These are phyloP conservation scores for Typha latifolia DNA, from an alignment of 176 grass and related monocot genomes.

Conservation along the genomic window DNA sequence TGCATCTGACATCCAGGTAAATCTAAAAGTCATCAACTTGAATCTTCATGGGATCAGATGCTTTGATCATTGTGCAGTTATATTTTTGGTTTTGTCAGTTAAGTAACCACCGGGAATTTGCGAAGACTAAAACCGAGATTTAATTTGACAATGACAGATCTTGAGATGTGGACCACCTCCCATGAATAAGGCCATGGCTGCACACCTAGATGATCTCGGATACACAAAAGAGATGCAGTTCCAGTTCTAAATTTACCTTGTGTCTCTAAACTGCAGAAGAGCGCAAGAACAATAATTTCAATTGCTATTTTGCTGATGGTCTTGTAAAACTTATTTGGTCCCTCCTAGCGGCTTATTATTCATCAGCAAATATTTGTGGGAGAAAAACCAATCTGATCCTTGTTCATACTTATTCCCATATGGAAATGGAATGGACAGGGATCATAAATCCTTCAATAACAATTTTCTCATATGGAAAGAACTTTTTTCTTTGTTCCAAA, in stretches of 20 bases:
- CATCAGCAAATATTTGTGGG: too few species aligned
- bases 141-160: conserved; percentile 36
- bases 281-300: background rate
- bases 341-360: too few species aligned
- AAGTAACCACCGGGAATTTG: background rate
- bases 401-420: too few species aligned
- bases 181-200: conserved; percentile 97
- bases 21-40: background rate
- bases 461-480: too few species aligned
- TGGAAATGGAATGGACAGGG: too few species aligned
- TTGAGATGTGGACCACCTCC: conserved; percentile 93
- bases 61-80: background rate
- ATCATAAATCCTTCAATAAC: too few species aligned
- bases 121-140: conserved; percentile 1
- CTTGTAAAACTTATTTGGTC: background rate
- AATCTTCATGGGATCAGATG: background rate
- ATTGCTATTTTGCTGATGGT: background rate
- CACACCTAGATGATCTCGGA: conserved; percentile 63
- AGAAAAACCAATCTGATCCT: too few species aligned
- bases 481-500: too few species aligned
- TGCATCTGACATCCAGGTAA: conserved; percentile 72
- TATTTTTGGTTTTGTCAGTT: background rate
- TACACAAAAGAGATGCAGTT: conserved; percentile 97
- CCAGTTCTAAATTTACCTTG: conserved; percentile 48
- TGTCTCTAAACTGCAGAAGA: background rate